Percentiles rank a stretch among this genome's conserved stretches.
These are phyloP conservation scores for Ophiostoma quercus DNA, from an alignment of 2,329 filamentous ascomycete genomes.

Conservation along the genomic window DNA sequence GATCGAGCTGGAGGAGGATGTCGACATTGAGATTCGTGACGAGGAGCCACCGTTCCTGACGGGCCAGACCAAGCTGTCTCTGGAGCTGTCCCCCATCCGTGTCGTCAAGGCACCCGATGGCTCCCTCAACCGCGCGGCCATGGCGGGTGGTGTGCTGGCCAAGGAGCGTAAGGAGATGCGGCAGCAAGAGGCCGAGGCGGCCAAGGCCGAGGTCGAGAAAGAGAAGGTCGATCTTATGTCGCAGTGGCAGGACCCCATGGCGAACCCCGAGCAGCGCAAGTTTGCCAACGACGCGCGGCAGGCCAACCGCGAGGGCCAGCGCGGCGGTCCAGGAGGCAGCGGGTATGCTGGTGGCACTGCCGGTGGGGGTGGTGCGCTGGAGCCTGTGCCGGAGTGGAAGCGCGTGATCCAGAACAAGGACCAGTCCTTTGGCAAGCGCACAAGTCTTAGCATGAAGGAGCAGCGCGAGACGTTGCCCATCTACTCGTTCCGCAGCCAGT, in stretches of 20 bases:
- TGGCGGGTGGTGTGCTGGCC: conserved; percentile 81
- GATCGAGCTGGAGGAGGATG: conserved; percentile 89
- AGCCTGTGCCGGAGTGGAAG: conserved; percentile 88
- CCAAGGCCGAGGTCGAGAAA: conserved; percentile 71
- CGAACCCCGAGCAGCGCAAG: conserved; percentile 72
- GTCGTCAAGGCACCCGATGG: conserved; percentile 97
- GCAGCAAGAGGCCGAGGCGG: conserved; percentile 78
- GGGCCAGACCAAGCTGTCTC: conserved; percentile 91
- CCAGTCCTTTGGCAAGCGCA: conserved; percentile 76
- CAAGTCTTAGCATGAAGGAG: conserved; percentile 87
- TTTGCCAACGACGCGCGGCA: conserved; percentile 82
- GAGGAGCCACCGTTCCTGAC: conserved; percentile 95
- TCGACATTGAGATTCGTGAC: conserved; percentile 94
- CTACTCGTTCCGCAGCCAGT: conserved; percentile 77
- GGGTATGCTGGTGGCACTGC: not conserved
- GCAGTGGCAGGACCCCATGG: conserved; percentile 98
- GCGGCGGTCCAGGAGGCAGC: conserved; percentile 6
- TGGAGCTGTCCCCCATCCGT: conserved; percentile 90
- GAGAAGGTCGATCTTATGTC: conserved; percentile 78
- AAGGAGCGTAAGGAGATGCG: conserved; percentile 86
- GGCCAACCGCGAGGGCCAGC: conserved; percentile 34
- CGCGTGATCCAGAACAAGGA: conserved; percentile 73
- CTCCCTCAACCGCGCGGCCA: conserved; percentile 93
- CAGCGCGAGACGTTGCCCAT: conserved; percentile 88
- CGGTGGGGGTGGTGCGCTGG: conserved; percentile 32